Conservation (phyloP, 352 stramenopile genomes). For the Aphanomyces stellatus region DNA sequence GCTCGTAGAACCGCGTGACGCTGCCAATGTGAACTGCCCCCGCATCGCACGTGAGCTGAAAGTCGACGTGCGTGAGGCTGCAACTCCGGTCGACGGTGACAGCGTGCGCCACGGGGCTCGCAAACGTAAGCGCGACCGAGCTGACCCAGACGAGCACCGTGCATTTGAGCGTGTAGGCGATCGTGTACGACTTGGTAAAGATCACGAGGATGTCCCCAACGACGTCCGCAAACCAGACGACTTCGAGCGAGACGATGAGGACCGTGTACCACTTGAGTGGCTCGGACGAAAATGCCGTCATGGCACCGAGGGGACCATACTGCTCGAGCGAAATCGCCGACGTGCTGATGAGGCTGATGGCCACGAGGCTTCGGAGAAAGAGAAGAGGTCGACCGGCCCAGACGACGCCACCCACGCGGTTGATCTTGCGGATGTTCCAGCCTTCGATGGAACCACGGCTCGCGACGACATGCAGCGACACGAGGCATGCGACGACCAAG, state of each 20-base stretch:
- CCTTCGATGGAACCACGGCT: not conserved
- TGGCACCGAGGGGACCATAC: not conserved
- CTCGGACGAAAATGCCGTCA: not conserved
- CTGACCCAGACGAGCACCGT: not conserved
- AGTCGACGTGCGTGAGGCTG: not conserved
- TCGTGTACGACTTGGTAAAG: not conserved
- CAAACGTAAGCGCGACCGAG: not conserved
- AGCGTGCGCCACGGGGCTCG: not conserved
- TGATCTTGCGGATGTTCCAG: not conserved
- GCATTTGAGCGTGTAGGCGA: not conserved
- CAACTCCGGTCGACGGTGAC: not conserved
- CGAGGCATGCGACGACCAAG: not conserved
- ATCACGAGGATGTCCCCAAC: not conserved
- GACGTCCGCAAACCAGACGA: not conserved
- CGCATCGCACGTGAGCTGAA: not conserved
- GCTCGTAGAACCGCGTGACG: not conserved
- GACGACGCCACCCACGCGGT: not conserved
- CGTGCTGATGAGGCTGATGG: not conserved
- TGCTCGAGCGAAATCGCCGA: not conserved
- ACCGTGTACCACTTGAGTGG: not conserved
- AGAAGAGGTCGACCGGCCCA: not conserved
- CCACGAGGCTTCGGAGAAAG: not conserved
- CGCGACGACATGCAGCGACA: not conserved
- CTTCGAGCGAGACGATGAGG: not conserved
- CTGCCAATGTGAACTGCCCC: not conserved